Evolutionary conservation across 306 rosid species (phyloP), one percentile per base, ranked within the genome.

Genomic region (Herpetospermum pedunculosum): DNA sequence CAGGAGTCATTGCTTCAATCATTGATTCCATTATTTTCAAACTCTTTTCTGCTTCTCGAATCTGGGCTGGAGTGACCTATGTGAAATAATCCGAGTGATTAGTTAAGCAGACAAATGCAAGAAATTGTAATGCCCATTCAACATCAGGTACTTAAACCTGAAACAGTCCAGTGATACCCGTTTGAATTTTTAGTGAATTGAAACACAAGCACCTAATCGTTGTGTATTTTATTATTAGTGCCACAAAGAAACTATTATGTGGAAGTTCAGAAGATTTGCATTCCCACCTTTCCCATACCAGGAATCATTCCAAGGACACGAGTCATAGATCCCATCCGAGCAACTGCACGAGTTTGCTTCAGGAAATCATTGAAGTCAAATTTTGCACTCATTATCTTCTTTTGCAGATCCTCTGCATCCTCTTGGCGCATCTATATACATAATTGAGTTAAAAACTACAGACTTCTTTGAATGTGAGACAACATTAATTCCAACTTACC

Each of bases 271-370:
- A 69, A 69, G 32, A 28, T 44, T 41, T 44, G 21, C 37, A 41
- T 69, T 43, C 73, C 25, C 25, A 94, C 99, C 97, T 94, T 94
- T 18, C 90, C 91, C 99, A 94, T 94, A 40, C 99, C 99, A 78
- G 99, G 99, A 85, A 94, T 91, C 99, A 94, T 94, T 84, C 99
- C 97, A 72, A 94, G 73, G 83, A 94, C 97, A 75, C 99, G 97
- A 70, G 93, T 85, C 84, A 94, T 86, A n/a, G 99, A 89, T 75
- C 99, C 99, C 99, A 94, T 94, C 47, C 83, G 84, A 44, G 99
- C 96, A 78, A 94, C 90, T 60, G 97, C 81, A 75, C 97, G 96
- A 35, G 97, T 94, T 91, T 94, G 96, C 88, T 94, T 94, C 32
- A 94, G 84, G 77, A 91, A 91, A 84, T 94, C 99, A n/a, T 94